Conservation (phyloP, 306 rosid species). For the Lagenaria siceraria region DNA sequence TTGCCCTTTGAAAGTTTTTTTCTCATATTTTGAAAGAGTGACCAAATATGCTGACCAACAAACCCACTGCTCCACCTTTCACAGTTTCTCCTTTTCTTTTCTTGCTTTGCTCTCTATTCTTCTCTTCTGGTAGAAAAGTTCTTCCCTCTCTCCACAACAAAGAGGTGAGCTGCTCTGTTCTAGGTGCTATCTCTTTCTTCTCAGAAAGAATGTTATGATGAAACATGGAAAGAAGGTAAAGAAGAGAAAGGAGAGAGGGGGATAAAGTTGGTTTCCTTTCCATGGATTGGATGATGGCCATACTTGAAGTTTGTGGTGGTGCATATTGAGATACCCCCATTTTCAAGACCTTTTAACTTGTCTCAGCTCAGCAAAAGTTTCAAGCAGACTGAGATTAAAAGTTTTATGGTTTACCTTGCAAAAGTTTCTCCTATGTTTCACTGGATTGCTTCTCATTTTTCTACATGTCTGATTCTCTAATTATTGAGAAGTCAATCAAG, state of each 20-base stretch:
- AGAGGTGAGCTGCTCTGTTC: not conserved
- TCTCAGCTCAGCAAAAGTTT: not conserved
- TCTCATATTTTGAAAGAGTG: not conserved
- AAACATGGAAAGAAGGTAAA: not conserved
- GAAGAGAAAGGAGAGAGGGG: not conserved
- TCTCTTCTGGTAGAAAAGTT: not conserved
- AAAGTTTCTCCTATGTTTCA: not conserved
- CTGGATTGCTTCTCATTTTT: not conserved
- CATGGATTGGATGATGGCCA: not conserved
- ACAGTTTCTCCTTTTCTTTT: not conserved
- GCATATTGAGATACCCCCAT: not conserved
- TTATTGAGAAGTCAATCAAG: not conserved
- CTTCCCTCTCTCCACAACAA: not conserved
- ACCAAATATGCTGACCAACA: not conserved
- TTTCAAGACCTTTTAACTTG: not conserved
- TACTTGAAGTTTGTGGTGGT: not conserved
- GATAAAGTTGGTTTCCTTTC: not conserved
- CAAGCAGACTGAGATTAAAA: not conserved
- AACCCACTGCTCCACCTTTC: not conserved
- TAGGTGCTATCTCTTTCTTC: not conserved
- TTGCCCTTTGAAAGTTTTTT: not conserved
- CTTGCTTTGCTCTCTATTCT: not conserved
- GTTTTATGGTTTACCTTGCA: not conserved
- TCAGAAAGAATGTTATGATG: not conserved
- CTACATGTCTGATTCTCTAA: not conserved